Percentiles rank a stretch among this genome's conserved stretches.
Conservation (phyloP, 768 basidiomycete genomes). For the Boletales sp. region DNA sequence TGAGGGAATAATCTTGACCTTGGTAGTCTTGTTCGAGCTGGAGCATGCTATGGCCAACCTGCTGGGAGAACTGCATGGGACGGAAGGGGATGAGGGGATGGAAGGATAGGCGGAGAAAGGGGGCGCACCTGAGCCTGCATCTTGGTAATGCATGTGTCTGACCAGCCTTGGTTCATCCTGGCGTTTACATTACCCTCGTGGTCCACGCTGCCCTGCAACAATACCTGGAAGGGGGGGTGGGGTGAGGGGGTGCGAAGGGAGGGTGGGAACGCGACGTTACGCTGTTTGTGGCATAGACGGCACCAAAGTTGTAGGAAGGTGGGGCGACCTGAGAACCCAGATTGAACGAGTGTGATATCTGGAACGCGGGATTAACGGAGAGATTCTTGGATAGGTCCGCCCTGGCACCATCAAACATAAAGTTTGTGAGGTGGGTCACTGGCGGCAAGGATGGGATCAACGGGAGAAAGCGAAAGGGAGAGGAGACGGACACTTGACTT, state of each 20-base stretch:
- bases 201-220: constrained; percentile 92
- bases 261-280: constrained; percentile 37
- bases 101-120: neutral
- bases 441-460: constrained; percentile 4
- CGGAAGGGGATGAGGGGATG: constrained; percentile 6
- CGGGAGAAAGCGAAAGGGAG: constrained; percentile 2
- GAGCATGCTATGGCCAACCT: constrained; percentile 83
- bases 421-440: constrained; percentile 93
- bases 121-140: constrained; percentile 78
- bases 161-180: constrained; percentile 89
- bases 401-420: constrained; percentile 94
- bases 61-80: constrained; percentile 60
- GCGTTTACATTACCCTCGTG: constrained; percentile 89
- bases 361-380: constrained; percentile 93
- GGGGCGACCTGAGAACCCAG: constrained; percentile 82
- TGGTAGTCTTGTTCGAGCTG: constrained; percentile 93
- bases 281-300: constrained; percentile 81
- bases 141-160: constrained; percentile 72
- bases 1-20: constrained; percentile 82
- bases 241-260: constrained; percentile 21
- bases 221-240: constrained; percentile 58
- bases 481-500: constrained; percentile 71
- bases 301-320: constrained; percentile 92
- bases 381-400: constrained; percentile 94
- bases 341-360: constrained; percentile 94